phyloP scores from a whole-genome alignment of 2,329 filamentous ascomycete species.

The Chrysosphaeria jannelii region DNA sequence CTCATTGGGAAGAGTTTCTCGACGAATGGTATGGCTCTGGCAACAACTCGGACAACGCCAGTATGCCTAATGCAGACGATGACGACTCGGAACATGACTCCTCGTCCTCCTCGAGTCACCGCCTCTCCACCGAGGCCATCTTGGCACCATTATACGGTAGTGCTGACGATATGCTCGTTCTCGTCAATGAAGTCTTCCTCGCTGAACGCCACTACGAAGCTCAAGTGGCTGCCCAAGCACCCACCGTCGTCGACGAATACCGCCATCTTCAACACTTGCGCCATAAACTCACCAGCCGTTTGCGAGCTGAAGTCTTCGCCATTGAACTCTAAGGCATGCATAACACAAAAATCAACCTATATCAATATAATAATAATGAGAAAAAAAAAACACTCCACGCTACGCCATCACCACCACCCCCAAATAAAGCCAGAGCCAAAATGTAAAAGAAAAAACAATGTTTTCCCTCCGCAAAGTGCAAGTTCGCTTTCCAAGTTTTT shows the following conservation, averaged over 20 bases:
- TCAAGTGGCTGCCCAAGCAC: no score
- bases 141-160: conserved; percentile 2
- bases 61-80: background rate
- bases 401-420: conserved; percentile 3
- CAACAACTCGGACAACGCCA: background rate
- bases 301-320: conserved; percentile 2
- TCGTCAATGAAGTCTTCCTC: background rate
- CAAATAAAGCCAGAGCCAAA: conserved; percentile 2
- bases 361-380: conserved; percentile 3
- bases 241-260: no score
- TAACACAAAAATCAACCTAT: background rate
- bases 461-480: conserved; percentile 1
- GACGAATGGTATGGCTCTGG: background rate
- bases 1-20: conserved; percentile 4
- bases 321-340: conserved; percentile 1
- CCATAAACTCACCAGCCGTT: background rate
- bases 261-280: background rate
- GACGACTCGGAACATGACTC: conserved; percentile 1
- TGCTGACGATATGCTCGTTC: conserved; percentile 2
- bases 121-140: background rate
- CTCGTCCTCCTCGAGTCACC: no score
- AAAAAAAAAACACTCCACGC: conserved; percentile 3
- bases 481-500: conserved; percentile 4
- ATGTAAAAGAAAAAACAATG: background rate
- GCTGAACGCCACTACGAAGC: no score